Evolutionary conservation across 129 eudicot genomes (phyloP).

Genomic region (Artemisia argyi): DNA sequence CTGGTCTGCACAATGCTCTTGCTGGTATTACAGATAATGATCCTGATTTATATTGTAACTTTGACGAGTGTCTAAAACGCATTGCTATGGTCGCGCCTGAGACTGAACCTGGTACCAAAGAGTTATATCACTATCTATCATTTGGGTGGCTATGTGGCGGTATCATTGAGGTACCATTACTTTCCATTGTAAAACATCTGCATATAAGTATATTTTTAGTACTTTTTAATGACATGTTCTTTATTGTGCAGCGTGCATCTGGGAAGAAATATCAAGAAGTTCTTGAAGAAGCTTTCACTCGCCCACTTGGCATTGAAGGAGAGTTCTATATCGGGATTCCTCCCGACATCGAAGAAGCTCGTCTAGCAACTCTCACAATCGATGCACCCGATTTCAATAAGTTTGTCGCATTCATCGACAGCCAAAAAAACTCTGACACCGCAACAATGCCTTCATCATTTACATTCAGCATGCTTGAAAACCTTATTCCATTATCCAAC

Average conservation of each 20-base stretch:
- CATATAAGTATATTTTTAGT: too few relatives aligned
- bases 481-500: conserved; percentile 68
- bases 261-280: too few relatives aligned
- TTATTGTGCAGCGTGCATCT: too few relatives aligned
- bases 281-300: too few relatives aligned
- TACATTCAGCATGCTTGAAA: conserved; percentile 44
- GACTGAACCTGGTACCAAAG: conserved; percentile 72
- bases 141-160: conserved; percentile 92
- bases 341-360: too few relatives aligned
- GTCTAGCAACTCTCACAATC: too few relatives aligned
- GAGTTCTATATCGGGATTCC: too few relatives aligned
- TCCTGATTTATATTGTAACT: conserved; percentile 51
- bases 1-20: conserved; percentile 43
- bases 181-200: too few relatives aligned
- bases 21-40: conserved; percentile 34
- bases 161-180: conserved; percentile 62
- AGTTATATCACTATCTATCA: conserved; percentile 71
- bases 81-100: conserved; percentile 51
- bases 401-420: too few relatives aligned
- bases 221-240: too few relatives aligned
- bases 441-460: conserved; percentile 60
- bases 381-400: too few relatives aligned
- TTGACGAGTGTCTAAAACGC: conserved; percentile 58
- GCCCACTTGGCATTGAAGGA: too few relatives aligned
- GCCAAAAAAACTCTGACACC: not conserved